phyloP scores from a whole-genome alignment of 768 basidiomycete species.

The Auricularia sp. region DNA sequence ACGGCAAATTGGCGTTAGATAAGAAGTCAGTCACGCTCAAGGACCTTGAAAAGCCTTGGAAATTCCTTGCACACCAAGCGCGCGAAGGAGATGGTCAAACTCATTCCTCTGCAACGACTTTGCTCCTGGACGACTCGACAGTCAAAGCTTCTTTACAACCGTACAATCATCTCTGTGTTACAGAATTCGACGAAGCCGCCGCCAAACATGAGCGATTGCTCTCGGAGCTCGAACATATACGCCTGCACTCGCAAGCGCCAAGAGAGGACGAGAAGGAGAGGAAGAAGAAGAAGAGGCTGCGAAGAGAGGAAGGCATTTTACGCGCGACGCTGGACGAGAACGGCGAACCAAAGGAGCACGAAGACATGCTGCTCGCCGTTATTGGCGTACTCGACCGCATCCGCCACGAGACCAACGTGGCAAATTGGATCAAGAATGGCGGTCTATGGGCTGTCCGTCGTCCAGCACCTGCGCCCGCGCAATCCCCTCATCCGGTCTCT shows the following conservation, averaged over 20 bases:
- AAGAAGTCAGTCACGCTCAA: conserved; percentile 49
- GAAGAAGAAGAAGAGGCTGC: background rate
- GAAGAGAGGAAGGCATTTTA: background rate
- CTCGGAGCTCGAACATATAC: background rate
- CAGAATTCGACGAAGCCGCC: conserved; percentile 44
- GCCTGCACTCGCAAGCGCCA: background rate
- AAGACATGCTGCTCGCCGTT: conserved; percentile 53
- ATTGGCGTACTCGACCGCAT: conserved; percentile 55
- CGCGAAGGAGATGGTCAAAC: background rate
- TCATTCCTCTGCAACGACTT: conserved; percentile 39
- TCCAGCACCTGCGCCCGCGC: conserved; percentile 4
- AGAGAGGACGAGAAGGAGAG: background rate
- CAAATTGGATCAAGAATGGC: conserved; percentile 54
- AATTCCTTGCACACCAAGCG: conserved; percentile 17
- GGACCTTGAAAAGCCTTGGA: conserved; percentile 63
- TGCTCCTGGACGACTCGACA: conserved; percentile 45
- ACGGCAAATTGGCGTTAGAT: conserved; percentile 10
- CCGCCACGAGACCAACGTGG: conserved; percentile 52
- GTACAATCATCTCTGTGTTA: conserved; percentile 71
- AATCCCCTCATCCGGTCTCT: no score
- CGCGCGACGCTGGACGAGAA: background rate
- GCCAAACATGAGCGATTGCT: background rate
- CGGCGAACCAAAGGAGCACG: background rate
- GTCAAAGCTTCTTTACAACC: conserved; percentile 59
- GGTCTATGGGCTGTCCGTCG: conserved; percentile 28